These are phyloP conservation scores for Danielia oregonensis DNA, from an alignment of 805 yeast species.

Conservation along the genomic window DNA sequence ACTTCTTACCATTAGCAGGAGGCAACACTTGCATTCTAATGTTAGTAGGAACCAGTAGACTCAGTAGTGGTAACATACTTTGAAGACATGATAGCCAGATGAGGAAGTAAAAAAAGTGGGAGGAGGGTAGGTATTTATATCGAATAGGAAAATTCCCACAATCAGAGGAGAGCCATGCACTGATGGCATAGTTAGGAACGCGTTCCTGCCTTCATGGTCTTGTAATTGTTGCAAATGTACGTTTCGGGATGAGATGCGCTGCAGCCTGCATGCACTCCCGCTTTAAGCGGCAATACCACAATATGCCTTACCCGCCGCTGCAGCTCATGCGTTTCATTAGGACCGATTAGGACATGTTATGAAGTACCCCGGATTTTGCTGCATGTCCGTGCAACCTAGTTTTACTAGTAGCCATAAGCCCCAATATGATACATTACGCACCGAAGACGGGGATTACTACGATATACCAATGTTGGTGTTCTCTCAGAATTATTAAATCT, in stretches of 20 bases:
- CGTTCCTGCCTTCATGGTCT: background rate
- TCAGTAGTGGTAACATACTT: conserved; percentile 4
- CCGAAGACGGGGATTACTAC: no score
- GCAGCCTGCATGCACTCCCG: conserved; percentile 1
- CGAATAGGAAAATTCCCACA: background rate
- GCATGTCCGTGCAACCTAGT: background rate
- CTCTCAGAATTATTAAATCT: no score
- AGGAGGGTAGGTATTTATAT: conserved; percentile 4
- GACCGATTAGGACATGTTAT: background rate
- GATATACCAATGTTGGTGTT: no score
- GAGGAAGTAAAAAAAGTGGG: background rate
- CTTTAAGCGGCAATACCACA: background rate
- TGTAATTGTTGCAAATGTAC: conserved; percentile 1
- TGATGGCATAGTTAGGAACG: conserved; percentile 1
- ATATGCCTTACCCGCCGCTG: background rate
- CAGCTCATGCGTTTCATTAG: background rate
- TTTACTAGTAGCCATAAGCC: no score
- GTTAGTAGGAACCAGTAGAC: background rate
- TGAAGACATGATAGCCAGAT: background rate
- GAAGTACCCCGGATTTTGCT: background rate
- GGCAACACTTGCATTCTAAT: conserved; percentile 25
- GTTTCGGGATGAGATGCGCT: background rate
- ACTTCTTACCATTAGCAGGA: conserved; percentile 43
- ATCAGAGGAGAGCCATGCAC: background rate
- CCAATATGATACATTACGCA: no score